Evolutionary conservation across 176 grass and related monocot species (phyloP), one percentile per base, ranked within the genome.

Genomic region (Bothriochloa decipiens): DNA sequence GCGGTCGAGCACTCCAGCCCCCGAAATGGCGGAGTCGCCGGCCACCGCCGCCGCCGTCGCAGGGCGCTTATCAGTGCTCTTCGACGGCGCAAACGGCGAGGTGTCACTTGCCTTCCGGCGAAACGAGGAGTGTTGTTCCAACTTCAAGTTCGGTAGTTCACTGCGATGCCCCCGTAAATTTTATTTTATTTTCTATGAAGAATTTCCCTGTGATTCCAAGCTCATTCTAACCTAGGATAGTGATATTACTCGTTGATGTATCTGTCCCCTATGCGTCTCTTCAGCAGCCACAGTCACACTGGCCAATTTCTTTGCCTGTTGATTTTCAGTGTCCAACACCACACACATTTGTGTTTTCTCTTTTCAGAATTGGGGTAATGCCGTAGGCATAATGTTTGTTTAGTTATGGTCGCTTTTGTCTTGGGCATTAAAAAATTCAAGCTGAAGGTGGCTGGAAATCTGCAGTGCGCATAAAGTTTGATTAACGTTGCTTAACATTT

Each of bases 401-500:
- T 43, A 15, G 6, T 20, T 27, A 22, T 8, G 11, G 5, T 66
- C 16, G 9, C 5, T 66, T 66, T 27, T 47, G 10, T 4, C 41
- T 27, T 26, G 26, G 43, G 70, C 41, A 17, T 73, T 16, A 43
- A 12, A 42, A 70, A 23, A 41, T 70, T 25, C 0, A 70, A 23
- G 3, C 41, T 23, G 10, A 70, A 41, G 39, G 22, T 13, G 69
- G 1, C 70, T 73, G 7, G 7, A 28, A 46, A 16, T 13, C 42
- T 73, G 23, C n/a, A 73, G 42, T 50, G 43, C 17, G 3, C 23
- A 29, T 49, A 17, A 16, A 62, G 22, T 23, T 78, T 11, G 55
- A 22, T 58, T n/a, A 35, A 86, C 15, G 0, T 42, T 46, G 15
- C 70, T 77, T 87, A 22, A 75, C 14, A 46, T 89, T 85, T 76